phyloP scores from a whole-genome alignment of 148 eudicot genomes.

The Hydrangea macrophylla region DNA sequence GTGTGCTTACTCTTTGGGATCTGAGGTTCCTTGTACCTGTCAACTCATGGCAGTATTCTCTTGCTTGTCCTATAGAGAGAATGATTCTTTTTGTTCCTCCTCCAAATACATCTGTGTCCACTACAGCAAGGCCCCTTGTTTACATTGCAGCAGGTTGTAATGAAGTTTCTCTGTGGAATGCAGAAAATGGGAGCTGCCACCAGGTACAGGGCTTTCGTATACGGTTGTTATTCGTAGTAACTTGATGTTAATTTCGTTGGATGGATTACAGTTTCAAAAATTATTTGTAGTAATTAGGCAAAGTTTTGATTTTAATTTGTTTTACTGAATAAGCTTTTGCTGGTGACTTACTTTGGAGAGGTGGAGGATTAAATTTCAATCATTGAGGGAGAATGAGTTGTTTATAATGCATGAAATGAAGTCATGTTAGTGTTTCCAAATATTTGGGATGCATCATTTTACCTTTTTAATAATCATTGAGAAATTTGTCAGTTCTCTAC shows the following conservation, averaged over 20 bases:
- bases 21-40: slow-evolving; percentile 87
- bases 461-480: too few relatives aligned
- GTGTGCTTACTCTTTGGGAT: slow-evolving; percentile 94
- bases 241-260: background rate
- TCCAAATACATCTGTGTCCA: slow-evolving; percentile 57
- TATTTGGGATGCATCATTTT: too few relatives aligned
- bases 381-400: slow-evolving; percentile 10
- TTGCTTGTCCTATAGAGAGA: slow-evolving; percentile 71
- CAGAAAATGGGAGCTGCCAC: slow-evolving; percentile 98
- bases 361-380: too few relatives aligned
- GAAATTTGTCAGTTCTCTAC: too few relatives aligned
- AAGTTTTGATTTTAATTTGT: too few relatives aligned
- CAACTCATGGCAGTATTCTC: slow-evolving; percentile 82
- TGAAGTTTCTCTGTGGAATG: slow-evolving; percentile 98
- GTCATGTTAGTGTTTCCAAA: background rate
- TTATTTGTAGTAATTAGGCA: too few relatives aligned
- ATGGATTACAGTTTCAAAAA: too few relatives aligned
- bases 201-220: slow-evolving; percentile 54
- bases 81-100: slow-evolving; percentile 88
- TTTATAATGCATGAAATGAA: background rate
- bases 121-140: slow-evolving; percentile 80
- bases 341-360: too few relatives aligned
- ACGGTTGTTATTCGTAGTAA: background rate
- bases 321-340: too few relatives aligned
- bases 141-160: slow-evolving; percentile 96